Evolutionary conservation across 257 asterid genomes (phyloP).

Genomic region (Solanum pinnatisectum): DNA sequence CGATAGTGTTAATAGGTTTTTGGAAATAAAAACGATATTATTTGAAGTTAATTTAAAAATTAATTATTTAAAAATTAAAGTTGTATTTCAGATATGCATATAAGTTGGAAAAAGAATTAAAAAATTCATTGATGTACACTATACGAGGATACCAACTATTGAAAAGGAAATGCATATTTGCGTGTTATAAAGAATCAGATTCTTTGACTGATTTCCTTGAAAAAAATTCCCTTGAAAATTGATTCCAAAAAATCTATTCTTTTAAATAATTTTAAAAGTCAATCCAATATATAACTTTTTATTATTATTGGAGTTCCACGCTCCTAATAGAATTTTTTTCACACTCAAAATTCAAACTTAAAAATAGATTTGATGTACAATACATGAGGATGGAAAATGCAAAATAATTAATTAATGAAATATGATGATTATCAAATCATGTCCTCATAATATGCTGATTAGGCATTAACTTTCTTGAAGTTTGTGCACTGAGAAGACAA

Average conservation of each 20-base stretch:
- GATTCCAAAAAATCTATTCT: not conserved
- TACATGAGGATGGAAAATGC: not conserved
- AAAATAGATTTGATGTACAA: not conserved
- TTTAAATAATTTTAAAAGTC: not conserved
- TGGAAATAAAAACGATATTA: not conserved
- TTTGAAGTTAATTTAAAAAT: not conserved
- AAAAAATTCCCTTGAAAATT: not conserved
- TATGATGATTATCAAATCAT: slow-evolving; percentile 49
- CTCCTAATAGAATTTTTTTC: fast-evolving
- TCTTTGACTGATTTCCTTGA: not conserved
- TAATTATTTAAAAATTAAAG: not conserved
- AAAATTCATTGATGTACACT: not conserved
- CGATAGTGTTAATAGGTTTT: not conserved
- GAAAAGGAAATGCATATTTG: not conserved
- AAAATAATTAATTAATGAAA: not conserved
- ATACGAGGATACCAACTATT: not conserved
- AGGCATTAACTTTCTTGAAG: slow-evolving; percentile 41
- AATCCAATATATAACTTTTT: not conserved
- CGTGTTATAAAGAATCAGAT: not conserved
- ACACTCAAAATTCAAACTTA: too few relatives aligned
- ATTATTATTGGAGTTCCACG: too few relatives aligned
- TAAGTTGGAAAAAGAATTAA: not conserved
- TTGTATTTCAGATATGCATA: not conserved
- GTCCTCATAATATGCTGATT: slow-evolving; percentile 14
- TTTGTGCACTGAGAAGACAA: slow-evolving; percentile 45